Evolutionary conservation across 2,329 filamentous ascomycete species (phyloP), one percentile per base, ranked within the genome.

Genomic region (Claviceps sp.): DNA sequence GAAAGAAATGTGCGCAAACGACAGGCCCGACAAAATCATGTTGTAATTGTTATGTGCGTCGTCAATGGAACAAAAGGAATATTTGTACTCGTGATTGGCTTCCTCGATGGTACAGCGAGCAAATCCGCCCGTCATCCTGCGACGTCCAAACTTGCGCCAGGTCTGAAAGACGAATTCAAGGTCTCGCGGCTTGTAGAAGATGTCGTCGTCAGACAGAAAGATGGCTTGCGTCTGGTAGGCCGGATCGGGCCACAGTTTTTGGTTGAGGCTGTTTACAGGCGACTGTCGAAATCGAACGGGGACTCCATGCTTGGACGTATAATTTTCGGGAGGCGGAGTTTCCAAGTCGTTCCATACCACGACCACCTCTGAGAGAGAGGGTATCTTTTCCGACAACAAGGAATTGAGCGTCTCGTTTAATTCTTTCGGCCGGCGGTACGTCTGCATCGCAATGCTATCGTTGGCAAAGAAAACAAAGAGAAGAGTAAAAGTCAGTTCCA

Each of bases 101-200:
- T 61, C 57, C 8, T 40, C 9, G 13, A 49, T 26, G 5, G 62
- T 57, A 53, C 68, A 70, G n/a, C 68, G 66, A 4, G 66, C 60
- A 9, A 70, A 61, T 1, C 65, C 66, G 1, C 68, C 68, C 0
- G 61, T 61, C 40, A 70, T 55, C 17, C 66, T 57, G 48, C 64
- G 53, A 29, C 57, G 62, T 38, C 67, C 68, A 43, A 67, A 67
- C 51, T 66, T 62, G 55, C 68, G 67, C 68, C 68, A 70, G 14
- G 62, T 59, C 49, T 70, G 66, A 50, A 70, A 70, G 22, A 63
- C 65, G n/a, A 68, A 70, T 13, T 70, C 67, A 16, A 70, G 61
- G 45, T 70, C 68, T 3, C 55, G 51, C 20, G 67, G 67, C 29
- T 62, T 58, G 56, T 67, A 70, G 56, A 65, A 68, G 17, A 69